Base-by-base conservation (phyloP, 352 stramenopile genomes). In the Phytophthora sojae region DNA sequence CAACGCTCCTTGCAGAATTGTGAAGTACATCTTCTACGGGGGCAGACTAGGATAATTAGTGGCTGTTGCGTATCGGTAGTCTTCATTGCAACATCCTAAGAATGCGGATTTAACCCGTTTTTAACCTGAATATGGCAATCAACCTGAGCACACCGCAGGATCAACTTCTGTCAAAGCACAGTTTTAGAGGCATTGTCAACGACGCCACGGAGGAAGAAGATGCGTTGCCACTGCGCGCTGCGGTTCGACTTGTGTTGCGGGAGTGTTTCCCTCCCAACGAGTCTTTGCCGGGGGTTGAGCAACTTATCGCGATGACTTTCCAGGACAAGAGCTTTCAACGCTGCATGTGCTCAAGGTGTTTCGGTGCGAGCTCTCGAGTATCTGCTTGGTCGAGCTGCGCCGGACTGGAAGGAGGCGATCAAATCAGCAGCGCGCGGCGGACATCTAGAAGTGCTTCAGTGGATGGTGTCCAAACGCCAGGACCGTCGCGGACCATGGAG, bases 301-400 rank as follows among this genome's bases (percentile, higher is more conserved):
- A 47, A 47, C 39, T 47, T 47, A 47, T 47, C 39, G 39, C 14
- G 39, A 47, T 47, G 39, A 47, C 39, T 47, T 47, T 6, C 39
- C 39, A 8, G 39, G 39, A 49, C 39, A 49, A 49, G n/a, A 49
- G 39, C 39, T 21, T 21, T 49, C 14, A 49, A 49, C 17, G 39
- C 39, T 6, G 39, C 39, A 9, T 49, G 39, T 21, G 39, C 4
- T n/a, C 39, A 6, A 49, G 39, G 39, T 21, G 39, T 15, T 49
- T 49, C 39, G 1, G 39, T 49, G 39, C 39, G 39, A 19, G 39
- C 39, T 49, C 39, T 49, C 39, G 39, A 49, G 15, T 49, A 49
- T 21, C 39, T 49, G 7, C 15, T 49, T n/a, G 39, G 39, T n/a
- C 39, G 39, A 21, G 39, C 39, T 49, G 39, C 39, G 0, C 39